phyloP scores from a whole-genome alignment of 805 yeast species.

The Maudiozyma turicensis region DNA sequence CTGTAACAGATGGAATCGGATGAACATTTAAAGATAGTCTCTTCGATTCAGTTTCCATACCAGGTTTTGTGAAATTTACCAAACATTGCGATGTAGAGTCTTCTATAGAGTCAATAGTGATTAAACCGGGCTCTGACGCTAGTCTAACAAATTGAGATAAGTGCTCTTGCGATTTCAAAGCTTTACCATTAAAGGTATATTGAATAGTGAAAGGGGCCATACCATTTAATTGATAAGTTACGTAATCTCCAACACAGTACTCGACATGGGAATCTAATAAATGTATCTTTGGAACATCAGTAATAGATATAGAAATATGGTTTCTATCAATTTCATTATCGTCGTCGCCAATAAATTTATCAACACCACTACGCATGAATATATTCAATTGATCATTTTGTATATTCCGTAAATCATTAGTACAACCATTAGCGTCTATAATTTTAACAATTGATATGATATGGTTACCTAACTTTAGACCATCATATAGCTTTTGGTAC shows the following conservation, averaged over 20 bases:
- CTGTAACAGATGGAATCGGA: conserved; percentile 69
- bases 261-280: conserved; percentile 35
- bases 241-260: conserved; percentile 89
- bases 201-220: conserved; percentile 67
- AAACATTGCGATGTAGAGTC: conserved; percentile 71
- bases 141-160: conserved; percentile 49
- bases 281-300: conserved; percentile 66
- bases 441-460: conserved; percentile 47
- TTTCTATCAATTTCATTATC: conserved; percentile 27
- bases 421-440: conserved; percentile 64
- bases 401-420: conserved; percentile 33
- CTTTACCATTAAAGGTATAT: conserved; percentile 60
- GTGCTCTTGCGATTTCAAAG: conserved; percentile 46
- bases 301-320: conserved; percentile 47
- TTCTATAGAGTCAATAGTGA: conserved; percentile 55
- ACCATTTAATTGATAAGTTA: conserved; percentile 68
- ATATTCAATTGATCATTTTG: conserved; percentile 3
- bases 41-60: conserved; percentile 26
- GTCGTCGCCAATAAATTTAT: conserved; percentile 32
- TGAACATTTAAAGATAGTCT: conserved; percentile 36
- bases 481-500: conserved; percentile 37
- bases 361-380: conserved; percentile 57
- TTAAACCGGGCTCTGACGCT: conserved; percentile 74
- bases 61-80: conserved; percentile 43
- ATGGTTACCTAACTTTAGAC: conserved; percentile 63